Base-by-base conservation (phyloP, 345 rosid species). In the Eucalyptus guilfoylei region DNA sequence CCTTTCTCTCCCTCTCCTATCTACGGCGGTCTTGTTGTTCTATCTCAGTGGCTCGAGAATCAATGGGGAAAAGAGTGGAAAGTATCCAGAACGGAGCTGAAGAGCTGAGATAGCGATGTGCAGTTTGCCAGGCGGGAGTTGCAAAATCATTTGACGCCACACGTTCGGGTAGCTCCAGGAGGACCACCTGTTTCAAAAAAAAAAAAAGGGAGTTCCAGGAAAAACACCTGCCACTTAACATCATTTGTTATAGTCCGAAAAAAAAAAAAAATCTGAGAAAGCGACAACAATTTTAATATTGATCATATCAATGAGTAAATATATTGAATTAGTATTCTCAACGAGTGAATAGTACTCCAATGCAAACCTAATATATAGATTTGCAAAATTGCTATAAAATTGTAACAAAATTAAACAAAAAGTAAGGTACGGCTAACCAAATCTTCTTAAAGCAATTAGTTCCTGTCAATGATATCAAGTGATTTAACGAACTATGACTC, bases 401-500 rank as follows among this genome's bases (percentile, higher is more conserved):
- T 54, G 28, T 54, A 54, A 54, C 60, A 54, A 54, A 54, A 54
- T 55, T 55, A 55, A 55, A 10, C 1, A 2, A 5, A 1, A 23
- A 24, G 1, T 55, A 24, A 55, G 28, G 13, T 55, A 55, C 3
- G 14, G 1, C 6, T 55, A 24, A 55, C 30, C 3, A 0, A 2
- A 55, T 55, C 30, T 24, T 2, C 1, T 23, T 55, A 5, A 24
- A 23, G 3, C 6, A 21, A 52, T 52, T 52, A 52, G 10, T 21
- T 21, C 55, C 1, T 52, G 0, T 3, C 4, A 52, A 60, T 13
- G 4, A 60, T 60, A 28, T 11, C 14, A 60, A 60, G 32, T 2
- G 3, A 0, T 12, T 60, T 60, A 1, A 21, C 1, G 1, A 24
- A 55, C 12, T 10, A 23, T 55, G 1, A 23, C 6, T 4, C 1